Evolutionary conservation across 805 yeast genomes (phyloP).

Genomic region (Starmerella ratchasimensis): DNA sequence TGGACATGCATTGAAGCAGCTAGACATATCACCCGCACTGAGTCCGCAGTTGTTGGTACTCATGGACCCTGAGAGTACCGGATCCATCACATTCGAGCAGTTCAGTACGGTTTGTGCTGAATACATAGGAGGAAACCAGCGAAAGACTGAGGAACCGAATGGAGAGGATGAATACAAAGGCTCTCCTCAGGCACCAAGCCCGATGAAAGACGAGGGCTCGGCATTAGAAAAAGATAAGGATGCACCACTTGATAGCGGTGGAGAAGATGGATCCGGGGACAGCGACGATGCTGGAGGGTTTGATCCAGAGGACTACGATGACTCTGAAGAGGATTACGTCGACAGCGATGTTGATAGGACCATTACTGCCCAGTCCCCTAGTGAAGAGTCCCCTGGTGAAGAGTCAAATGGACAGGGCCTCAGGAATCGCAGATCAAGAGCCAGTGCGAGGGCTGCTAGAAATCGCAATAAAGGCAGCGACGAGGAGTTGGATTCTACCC

Average conservation of each 20-base stretch:
- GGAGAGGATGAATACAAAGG: too few relatives aligned
- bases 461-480: neutral
- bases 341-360: constrained; percentile 3
- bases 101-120: constrained; percentile 17
- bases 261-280: neutral
- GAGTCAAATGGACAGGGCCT: too few relatives aligned
- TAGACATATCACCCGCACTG: constrained; percentile 23
- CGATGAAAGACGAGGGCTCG: neutral
- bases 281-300: neutral
- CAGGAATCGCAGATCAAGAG: too few relatives aligned
- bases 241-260: too few relatives aligned
- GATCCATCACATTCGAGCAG: constrained; percentile 23
- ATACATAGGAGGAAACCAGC: neutral
- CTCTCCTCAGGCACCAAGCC: neutral
- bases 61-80: constrained; percentile 21
- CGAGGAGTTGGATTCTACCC: neutral
- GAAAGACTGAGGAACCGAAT: too few relatives aligned
- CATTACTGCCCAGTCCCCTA: neutral
- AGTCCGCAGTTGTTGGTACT: constrained; percentile 14
- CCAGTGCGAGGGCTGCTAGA: neutral
- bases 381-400: neutral
- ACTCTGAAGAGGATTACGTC: constrained; percentile 1
- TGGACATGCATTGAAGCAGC: constrained; percentile 20
- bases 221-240: too few relatives aligned
- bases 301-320: constrained; percentile 13